These are phyloP conservation scores for Xylaria intraflava DNA, from an alignment of 495 filamentous ascomycete genomes.

Conservation along the genomic window DNA sequence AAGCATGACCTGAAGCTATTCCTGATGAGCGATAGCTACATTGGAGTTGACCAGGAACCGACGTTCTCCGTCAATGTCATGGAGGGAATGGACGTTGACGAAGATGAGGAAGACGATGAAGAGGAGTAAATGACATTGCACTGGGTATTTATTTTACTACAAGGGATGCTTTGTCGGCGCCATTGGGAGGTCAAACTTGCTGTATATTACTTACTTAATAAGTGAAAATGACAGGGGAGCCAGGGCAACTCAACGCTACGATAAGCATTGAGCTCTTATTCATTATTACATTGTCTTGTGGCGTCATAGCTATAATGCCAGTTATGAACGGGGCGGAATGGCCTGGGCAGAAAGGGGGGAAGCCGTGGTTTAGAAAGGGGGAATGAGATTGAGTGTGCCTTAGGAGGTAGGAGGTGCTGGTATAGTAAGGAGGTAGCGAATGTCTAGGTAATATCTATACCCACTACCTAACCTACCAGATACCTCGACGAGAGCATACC, in stretches of 20 bases:
- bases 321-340: background rate
- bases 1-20: slow-evolving; percentile 85
- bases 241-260: background rate
- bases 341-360: background rate
- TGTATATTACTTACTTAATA: slow-evolving; percentile 15
- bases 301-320: background rate
- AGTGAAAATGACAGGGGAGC: background rate
- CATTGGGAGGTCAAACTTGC: slow-evolving; percentile 23
- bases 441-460: too few relatives aligned
- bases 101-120: slow-evolving; percentile 68
- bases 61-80: slow-evolving; percentile 76
- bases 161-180: slow-evolving; percentile 16
- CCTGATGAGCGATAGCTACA: slow-evolving; percentile 96
- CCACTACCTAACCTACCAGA: too few relatives aligned
- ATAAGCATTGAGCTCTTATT: background rate
- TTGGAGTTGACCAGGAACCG: slow-evolving; percentile 95
- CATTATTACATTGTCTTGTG: background rate
- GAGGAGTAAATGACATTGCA: slow-evolving; percentile 22
- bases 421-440: too few relatives aligned
- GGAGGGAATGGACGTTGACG: slow-evolving; percentile 94
- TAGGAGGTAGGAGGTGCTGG: too few relatives aligned
- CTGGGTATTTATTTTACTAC: slow-evolving; percentile 8
- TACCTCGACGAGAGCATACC: too few relatives aligned
- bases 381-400: too few relatives aligned
- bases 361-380: background rate